Base-by-base conservation (phyloP, 441 rosid genomes). In the Populus tomentosa region DNA sequence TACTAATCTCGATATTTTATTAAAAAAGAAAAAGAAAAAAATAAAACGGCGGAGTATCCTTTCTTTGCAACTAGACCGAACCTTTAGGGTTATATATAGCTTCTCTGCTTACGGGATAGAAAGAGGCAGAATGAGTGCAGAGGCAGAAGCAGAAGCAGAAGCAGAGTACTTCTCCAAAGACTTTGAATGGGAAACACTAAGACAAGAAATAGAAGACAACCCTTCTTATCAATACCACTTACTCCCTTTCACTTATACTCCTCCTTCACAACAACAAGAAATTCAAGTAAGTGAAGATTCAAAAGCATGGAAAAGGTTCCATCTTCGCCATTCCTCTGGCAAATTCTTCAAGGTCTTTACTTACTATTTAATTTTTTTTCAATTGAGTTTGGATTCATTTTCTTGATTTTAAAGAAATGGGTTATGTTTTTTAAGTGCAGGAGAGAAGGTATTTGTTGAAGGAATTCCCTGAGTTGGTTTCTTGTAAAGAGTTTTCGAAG, bases 381-480 rank as follows among this genome's bases (percentile, higher is more conserved):
- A 56, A 67, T 28, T 16, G 23, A 42, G 35, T 79, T 33, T 72
- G 72, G 20, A 68, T 53, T 67, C 30, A 23, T 62, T 62, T 20
- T 62, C 66, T 62, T 9, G 26, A 11, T 0, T 13, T 53, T 53
- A 18, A 16, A 5, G 40, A 14, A 63, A 4, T 10, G 10, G 67
- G 23, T 16, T 2, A 21, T 11, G 50, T 40, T 26, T 13, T 50
- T 20, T 69, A 40, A 66, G 16, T 82, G 80, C 64, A 90, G 98
- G 99, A 94, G 88, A 89, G 99, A 72, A 86, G 97, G 82, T 94
- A 94, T 86, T 78, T 95, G 74, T 68, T 95, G 82, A 95, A 95
- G 87, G 99, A 95, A 77, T 95, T 94, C 56, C 97, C 95, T 1
- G 99, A 90, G 71, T 79, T 95, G 72, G 87, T 88, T 80, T 84